phyloP scores from a whole-genome alignment of 2,329 filamentous ascomycete species.

The Dothistroma septosporum region DNA sequence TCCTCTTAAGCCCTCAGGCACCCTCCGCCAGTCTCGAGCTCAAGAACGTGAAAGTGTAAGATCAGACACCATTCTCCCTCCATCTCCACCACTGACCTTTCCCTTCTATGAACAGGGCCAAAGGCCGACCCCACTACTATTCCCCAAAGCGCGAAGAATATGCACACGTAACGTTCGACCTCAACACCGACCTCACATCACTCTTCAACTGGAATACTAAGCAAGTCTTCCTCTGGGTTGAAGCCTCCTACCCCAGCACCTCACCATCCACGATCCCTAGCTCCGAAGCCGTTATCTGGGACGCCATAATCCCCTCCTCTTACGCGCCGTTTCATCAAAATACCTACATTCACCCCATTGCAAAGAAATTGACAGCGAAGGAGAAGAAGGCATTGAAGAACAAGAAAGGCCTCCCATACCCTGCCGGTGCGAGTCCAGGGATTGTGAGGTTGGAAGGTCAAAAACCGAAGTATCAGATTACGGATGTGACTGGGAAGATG shows the following conservation, averaged over 20 bases:
- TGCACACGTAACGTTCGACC: slow-evolving; percentile 86
- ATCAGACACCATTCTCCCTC: no score
- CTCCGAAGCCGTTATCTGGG: slow-evolving; percentile 83
- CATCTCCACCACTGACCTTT: no score
- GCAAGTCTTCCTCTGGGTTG: slow-evolving; percentile 94
- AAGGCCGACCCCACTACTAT: slow-evolving; percentile 94
- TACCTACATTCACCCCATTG: slow-evolving; percentile 51
- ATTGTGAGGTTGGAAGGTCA: slow-evolving; percentile 75
- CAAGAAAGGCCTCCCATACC: slow-evolving; percentile 29
- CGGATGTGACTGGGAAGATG: slow-evolving; percentile 76
- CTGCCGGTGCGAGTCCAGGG: slow-evolving; percentile 50
- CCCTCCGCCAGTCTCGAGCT: slow-evolving; percentile 63
- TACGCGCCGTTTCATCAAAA: slow-evolving; percentile 54
- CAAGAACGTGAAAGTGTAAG: slow-evolving; percentile 81
- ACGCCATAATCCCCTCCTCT: slow-evolving; percentile 79
- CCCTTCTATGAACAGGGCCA: no score
- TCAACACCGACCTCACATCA: slow-evolving; percentile 83
- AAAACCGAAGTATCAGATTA: slow-evolving; percentile 94
- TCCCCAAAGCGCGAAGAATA: slow-evolving; percentile 90
- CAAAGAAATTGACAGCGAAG: slow-evolving; percentile 22
- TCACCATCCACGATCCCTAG: slow-evolving; percentile 36
- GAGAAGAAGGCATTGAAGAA: slow-evolving; percentile 5
- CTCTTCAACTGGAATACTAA: slow-evolving; percentile 99
- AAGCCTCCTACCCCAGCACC: slow-evolving; percentile 62
- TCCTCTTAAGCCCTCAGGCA: slow-evolving; percentile 64